phyloP scores from a whole-genome alignment of 495 filamentous ascomycete species.

The Xylaria curta region DNA sequence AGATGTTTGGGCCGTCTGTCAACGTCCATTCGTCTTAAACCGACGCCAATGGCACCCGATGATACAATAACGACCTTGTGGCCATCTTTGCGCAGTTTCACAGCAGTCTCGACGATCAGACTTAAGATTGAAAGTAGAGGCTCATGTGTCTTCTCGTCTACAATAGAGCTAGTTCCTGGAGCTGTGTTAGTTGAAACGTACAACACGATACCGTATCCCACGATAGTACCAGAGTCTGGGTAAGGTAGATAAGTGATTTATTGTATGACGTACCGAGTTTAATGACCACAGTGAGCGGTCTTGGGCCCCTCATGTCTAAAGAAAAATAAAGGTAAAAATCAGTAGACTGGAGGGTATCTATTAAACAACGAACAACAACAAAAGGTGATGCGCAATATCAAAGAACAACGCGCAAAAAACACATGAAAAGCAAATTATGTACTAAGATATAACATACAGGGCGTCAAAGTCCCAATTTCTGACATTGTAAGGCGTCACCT shows the following conservation, averaged over 20 bases:
- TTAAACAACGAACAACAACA: background rate
- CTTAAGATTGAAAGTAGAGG: slow-evolving; percentile 91
- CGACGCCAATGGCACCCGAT: slow-evolving; percentile 94
- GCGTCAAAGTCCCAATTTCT: slow-evolving; percentile 32
- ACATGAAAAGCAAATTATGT: background rate
- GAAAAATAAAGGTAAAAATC: slow-evolving; percentile 20
- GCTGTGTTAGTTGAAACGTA: background rate
- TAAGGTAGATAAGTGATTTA: background rate
- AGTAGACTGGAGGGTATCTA: slow-evolving; percentile 17
- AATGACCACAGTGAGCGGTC: slow-evolving; percentile 80
- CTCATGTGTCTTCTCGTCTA: slow-evolving; percentile 95
- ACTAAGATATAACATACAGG: slow-evolving; percentile 34
- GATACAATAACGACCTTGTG: slow-evolving; percentile 95
- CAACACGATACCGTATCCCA: background rate
- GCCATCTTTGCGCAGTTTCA: slow-evolving; percentile 84
- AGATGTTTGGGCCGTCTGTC: slow-evolving; percentile 88
- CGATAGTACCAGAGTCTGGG: background rate
- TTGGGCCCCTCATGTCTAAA: slow-evolving; percentile 58
- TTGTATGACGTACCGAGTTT: slow-evolving; percentile 76
- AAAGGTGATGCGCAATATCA: background rate
- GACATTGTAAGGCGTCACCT: slow-evolving; percentile 31
- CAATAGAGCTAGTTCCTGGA: slow-evolving; percentile 96
- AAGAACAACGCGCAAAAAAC: slow-evolving; percentile 1
- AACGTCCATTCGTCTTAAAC: slow-evolving; percentile 85
- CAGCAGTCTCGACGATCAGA: slow-evolving; percentile 90